phyloP scores from a whole-genome alignment of 371 early-diverging fungal genomes.

The Mortierella sp. region DNA sequence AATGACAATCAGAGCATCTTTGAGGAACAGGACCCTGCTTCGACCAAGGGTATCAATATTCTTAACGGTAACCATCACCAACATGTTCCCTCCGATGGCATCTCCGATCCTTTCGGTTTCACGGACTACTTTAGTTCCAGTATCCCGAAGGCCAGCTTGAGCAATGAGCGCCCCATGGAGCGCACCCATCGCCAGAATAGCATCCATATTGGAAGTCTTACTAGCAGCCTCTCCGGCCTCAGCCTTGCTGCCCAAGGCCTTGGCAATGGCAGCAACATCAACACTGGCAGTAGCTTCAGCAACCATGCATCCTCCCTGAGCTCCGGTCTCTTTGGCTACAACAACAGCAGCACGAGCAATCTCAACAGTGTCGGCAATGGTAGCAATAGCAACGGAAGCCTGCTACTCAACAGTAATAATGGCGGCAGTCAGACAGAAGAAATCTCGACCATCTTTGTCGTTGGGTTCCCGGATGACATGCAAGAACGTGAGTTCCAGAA shows the following conservation, averaged over 20 bases:
- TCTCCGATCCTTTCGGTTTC: slow-evolving; percentile 46
- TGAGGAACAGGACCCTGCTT: slow-evolving; percentile 25
- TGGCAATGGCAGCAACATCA: slow-evolving; percentile 3
- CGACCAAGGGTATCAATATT: slow-evolving; percentile 38
- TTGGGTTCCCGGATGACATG: slow-evolving; percentile 98
- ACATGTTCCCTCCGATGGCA: slow-evolving; percentile 15
- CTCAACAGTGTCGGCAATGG: too few species aligned
- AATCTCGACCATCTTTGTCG: slow-evolving; percentile 96
- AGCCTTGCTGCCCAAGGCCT: slow-evolving; percentile 31
- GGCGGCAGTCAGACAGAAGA: slow-evolving; percentile 57
- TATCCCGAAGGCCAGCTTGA: slow-evolving; percentile 28
- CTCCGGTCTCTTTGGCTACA: slow-evolving; percentile 32
- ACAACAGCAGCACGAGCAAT: neutral
- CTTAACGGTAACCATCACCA: slow-evolving; percentile 13
- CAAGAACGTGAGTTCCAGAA: slow-evolving; percentile 97
- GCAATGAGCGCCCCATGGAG: neutral
- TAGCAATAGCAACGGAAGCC: neutral
- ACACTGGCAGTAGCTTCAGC: neutral
- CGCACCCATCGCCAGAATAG: slow-evolving; percentile 8
- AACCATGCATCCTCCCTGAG: slow-evolving; percentile 24
- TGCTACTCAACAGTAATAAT: neutral
- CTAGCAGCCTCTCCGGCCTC: slow-evolving; percentile 30
- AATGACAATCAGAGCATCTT: slow-evolving; percentile 27
- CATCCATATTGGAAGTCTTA: slow-evolving; percentile 40
- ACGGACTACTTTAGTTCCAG: slow-evolving; percentile 48